Evolutionary conservation across 2,329 filamentous ascomycete genomes (phyloP).

Genomic region (Trichoderma citrinoviride): DNA sequence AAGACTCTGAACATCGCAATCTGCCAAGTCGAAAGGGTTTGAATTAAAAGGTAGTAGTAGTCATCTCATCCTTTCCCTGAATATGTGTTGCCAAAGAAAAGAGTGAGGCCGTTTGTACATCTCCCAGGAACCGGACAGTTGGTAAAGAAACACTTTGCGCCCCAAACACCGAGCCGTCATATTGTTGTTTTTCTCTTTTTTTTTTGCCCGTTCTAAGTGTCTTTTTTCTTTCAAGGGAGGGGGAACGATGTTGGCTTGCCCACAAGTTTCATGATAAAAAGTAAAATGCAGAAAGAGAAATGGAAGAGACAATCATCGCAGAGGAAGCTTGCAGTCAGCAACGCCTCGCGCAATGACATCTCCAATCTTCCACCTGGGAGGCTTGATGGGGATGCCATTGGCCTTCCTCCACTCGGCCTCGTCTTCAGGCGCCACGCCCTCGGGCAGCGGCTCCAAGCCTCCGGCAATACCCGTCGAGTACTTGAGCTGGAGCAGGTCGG

Average conservation of each 20-base stretch:
- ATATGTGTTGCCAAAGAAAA: not conserved
- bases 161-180: constrained; percentile 25
- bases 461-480: constrained; percentile 96
- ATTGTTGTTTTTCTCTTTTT: constrained; percentile 1
- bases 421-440: constrained; percentile 67
- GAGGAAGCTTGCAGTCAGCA: constrained; percentile 69
- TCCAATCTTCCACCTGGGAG: constrained; percentile 80
- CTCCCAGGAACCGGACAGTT: not conserved
- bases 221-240: not conserved
- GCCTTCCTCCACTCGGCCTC: constrained; percentile 65
- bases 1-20: constrained; percentile 1
- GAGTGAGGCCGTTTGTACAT: constrained; percentile 2
- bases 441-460: constrained; percentile 72
- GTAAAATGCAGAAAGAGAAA: constrained; percentile 24
- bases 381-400: constrained; percentile 64
- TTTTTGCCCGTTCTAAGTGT: constrained; percentile 12
- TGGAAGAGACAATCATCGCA: constrained; percentile 51
- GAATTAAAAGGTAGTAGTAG: not conserved
- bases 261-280: constrained; percentile 3
- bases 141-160: constrained; percentile 22
- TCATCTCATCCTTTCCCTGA: not conserved
- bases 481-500: constrained; percentile 89
- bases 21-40: constrained; percentile 6
- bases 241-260: not conserved
- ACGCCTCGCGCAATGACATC: constrained; percentile 75